A percentile compares a stretch with the other conserved stretches of the same genome.
These are phyloP conservation scores for Punica granatum DNA, from an alignment of 345 rosid species.

Conservation along the genomic window DNA sequence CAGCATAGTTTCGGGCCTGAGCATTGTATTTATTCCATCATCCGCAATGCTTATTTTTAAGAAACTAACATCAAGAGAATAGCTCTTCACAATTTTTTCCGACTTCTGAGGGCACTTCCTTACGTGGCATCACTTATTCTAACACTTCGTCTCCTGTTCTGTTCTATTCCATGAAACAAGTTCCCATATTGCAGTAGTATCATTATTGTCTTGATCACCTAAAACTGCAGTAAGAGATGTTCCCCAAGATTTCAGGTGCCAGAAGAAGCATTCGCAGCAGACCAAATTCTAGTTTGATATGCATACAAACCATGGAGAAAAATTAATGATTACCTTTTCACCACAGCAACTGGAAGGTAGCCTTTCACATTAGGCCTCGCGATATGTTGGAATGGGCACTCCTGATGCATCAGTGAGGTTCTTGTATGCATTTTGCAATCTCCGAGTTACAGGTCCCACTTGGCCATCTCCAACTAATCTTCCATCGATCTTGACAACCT, in stretches of 20 bases:
- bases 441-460: slow-evolving; percentile 58
- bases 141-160: no score
- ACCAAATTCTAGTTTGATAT: background rate
- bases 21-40: no score
- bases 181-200: no score
- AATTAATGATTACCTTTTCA: background rate
- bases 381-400: slow-evolving; percentile 59
- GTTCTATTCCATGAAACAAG: no score
- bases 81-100: no score
- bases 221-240: background rate
- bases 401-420: slow-evolving; percentile 53
- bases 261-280: background rate
- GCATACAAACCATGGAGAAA: background rate
- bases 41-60: no score
- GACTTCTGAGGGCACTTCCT: no score
- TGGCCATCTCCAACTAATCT: slow-evolving; percentile 49
- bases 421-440: slow-evolving; percentile 59
- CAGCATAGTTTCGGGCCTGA: no score
- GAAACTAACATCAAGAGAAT: no score
- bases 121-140: no score
- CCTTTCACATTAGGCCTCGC: background rate
- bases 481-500: slow-evolving; percentile 11
- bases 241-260: background rate
- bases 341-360: background rate
- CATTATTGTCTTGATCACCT: background rate